These are phyloP conservation scores for Hyaloperonospora brassicae DNA, from an alignment of 352 stramenopile species.

Conservation along the genomic window DNA sequence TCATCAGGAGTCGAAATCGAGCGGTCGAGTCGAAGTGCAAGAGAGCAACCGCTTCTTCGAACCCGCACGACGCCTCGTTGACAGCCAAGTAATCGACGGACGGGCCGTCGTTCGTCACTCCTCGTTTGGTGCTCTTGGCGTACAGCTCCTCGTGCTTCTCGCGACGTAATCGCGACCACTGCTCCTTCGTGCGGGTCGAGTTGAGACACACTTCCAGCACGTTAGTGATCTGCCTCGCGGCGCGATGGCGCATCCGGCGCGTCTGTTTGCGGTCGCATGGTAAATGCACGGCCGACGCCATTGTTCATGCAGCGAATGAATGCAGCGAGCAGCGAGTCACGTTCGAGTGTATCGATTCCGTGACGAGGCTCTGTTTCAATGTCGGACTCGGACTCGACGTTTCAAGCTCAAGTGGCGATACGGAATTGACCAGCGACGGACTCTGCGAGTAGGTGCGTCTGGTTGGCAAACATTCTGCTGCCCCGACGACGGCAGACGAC, in stretches of 20 bases:
- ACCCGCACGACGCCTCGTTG: slow-evolving; percentile 47
- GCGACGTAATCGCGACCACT: slow-evolving; percentile 45
- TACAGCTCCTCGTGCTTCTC: slow-evolving; percentile 51
- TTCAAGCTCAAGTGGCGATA: too few species aligned
- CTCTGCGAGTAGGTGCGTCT: too few species aligned
- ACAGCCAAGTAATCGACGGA: slow-evolving; percentile 46
- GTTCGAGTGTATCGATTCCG: too few species aligned
- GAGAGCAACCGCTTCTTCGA: slow-evolving; percentile 53
- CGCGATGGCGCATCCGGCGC: slow-evolving; percentile 49
- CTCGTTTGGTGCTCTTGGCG: slow-evolving; percentile 31
- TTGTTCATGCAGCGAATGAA: neutral
- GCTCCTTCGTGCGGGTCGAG: slow-evolving; percentile 41
- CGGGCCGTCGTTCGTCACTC: slow-evolving; percentile 17
- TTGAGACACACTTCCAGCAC: slow-evolving; percentile 47
- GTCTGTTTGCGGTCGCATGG: slow-evolving; percentile 45
- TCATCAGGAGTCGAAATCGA: slow-evolving; percentile 57
- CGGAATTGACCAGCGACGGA: too few species aligned
- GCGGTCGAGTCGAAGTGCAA: slow-evolving; percentile 47
- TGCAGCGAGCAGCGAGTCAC: too few species aligned
- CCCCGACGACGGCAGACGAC: too few species aligned
- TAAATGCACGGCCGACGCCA: slow-evolving; percentile 33
- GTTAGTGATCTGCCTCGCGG: slow-evolving; percentile 54
- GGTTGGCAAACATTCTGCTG: too few species aligned
- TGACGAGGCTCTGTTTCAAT: too few species aligned
- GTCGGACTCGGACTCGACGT: too few species aligned